A percentile compares a stretch with the other conserved stretches of the same genome.
phyloP scores from a whole-genome alignment of 2,329 filamentous ascomycete species.

The Trichoderma lentiforme region DNA sequence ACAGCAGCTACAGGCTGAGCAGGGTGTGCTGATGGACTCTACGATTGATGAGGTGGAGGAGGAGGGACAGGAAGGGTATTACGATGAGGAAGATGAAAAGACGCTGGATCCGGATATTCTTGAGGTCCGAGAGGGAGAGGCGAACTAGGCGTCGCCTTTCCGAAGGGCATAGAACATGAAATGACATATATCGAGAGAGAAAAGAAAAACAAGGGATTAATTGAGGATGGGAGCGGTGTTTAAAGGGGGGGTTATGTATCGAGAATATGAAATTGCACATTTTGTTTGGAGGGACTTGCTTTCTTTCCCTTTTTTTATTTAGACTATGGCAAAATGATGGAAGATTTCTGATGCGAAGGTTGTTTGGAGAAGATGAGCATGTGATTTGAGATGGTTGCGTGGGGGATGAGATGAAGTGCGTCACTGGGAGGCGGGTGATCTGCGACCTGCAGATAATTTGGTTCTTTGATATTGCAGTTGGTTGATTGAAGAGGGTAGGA shows the following conservation, averaged over 20 bases:
- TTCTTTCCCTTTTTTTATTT: not conserved
- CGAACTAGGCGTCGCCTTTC: constrained; percentile 3
- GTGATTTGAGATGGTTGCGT: not conserved
- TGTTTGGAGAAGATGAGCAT: not conserved
- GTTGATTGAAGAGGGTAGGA: too few relatives aligned
- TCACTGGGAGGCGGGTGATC: constrained; percentile 14
- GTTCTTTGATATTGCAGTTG: too few relatives aligned
- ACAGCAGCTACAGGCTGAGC: constrained; percentile 45
- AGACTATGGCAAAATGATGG: not conserved
- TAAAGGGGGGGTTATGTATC: not conserved
- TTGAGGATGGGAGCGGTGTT: not conserved
- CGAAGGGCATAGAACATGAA: not conserved
- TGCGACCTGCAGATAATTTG: not conserved
- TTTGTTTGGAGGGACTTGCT: not conserved
- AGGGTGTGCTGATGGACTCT: constrained; percentile 26
- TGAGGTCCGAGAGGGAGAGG: constrained; percentile 35
- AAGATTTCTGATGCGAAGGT: not conserved
- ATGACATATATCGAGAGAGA: not conserved
- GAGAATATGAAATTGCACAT: not conserved
- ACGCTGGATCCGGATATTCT: constrained; percentile 35
- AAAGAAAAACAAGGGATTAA: not conserved
- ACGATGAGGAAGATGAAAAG: constrained; percentile 32
- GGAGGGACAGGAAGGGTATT: constrained; percentile 31
- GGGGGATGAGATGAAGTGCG: not conserved
- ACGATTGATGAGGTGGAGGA: constrained; percentile 29